These are phyloP conservation scores for Calonectria montana DNA, from an alignment of 2,329 filamentous ascomycete species.

Conservation along the genomic window DNA sequence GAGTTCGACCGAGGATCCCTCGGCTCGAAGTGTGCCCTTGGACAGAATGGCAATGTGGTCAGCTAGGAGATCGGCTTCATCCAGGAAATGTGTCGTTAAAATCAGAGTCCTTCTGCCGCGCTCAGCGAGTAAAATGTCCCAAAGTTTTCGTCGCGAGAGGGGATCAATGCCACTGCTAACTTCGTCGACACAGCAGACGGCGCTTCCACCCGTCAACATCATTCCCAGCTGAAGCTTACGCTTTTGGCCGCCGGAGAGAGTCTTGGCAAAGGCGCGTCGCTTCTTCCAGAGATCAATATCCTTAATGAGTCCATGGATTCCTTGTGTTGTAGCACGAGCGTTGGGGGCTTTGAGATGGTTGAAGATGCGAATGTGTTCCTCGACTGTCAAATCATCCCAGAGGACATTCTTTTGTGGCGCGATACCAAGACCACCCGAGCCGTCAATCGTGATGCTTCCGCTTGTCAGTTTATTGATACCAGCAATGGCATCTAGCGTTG, in stretches of 20 bases:
- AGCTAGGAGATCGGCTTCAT: slow-evolving; percentile 90
- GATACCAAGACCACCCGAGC: slow-evolving; percentile 82
- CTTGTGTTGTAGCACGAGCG: slow-evolving; percentile 64
- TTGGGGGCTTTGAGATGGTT: slow-evolving; percentile 80
- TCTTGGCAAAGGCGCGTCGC: slow-evolving; percentile 76
- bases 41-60: slow-evolving; percentile 92
- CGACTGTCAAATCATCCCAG: slow-evolving; percentile 89
- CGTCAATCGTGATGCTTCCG: slow-evolving; percentile 82
- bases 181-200: slow-evolving; percentile 91
- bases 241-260: slow-evolving; percentile 91
- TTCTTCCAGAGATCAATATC: slow-evolving; percentile 83
- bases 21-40: slow-evolving; percentile 82
- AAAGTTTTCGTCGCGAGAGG: slow-evolving; percentile 87
- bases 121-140: slow-evolving; percentile 91
- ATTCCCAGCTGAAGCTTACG: slow-evolving; percentile 92
- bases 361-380: slow-evolving; percentile 87
- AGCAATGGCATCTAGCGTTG: slow-evolving; percentile 88
- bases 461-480: slow-evolving; percentile 82
- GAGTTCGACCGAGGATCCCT: slow-evolving; percentile 86
- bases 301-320: slow-evolving; percentile 72
- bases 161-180: slow-evolving; percentile 91
- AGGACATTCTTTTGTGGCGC: slow-evolving; percentile 95
- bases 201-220: slow-evolving; percentile 93
- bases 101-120: slow-evolving; percentile 85
- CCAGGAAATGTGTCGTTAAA: slow-evolving; percentile 91